These are phyloP conservation scores for Aspergillus fischeri DNA, from an alignment of 2,329 filamentous ascomycete genomes.

Conservation along the genomic window DNA sequence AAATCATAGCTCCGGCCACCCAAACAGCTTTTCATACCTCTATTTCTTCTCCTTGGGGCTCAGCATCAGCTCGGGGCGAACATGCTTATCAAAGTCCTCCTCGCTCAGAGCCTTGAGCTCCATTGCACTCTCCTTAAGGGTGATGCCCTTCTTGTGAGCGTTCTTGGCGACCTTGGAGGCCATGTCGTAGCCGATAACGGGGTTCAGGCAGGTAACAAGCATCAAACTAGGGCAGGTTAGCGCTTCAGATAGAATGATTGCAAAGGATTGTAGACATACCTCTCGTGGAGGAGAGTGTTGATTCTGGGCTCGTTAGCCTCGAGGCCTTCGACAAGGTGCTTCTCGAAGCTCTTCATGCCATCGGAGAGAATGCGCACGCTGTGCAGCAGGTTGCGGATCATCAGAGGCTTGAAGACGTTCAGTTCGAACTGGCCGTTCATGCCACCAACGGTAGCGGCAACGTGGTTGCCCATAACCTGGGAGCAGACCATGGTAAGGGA, in stretches of 20 bases:
- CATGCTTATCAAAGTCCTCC: slow-evolving; percentile 85
- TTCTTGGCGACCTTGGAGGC: slow-evolving; percentile 97
- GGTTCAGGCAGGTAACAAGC: slow-evolving; percentile 96
- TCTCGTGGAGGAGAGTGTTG: slow-evolving; percentile 83
- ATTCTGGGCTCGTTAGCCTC: slow-evolving; percentile 95
- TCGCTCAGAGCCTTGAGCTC: slow-evolving; percentile 84
- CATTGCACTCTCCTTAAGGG: slow-evolving; percentile 88
- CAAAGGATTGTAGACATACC: slow-evolving; percentile 52
- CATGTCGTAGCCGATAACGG: slow-evolving; percentile 96
- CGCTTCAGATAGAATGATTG: neutral
- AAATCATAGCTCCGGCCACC: neutral
- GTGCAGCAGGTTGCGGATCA: slow-evolving; percentile 94
- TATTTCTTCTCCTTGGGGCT: slow-evolving; percentile 68
- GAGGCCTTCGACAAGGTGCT: slow-evolving; percentile 82
- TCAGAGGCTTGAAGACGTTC: slow-evolving; percentile 96
- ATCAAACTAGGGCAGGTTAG: slow-evolving; percentile 64
- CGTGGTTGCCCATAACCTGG: slow-evolving; percentile 97
- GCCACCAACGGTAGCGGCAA: slow-evolving; percentile 86
- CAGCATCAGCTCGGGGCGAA: slow-evolving; percentile 93
- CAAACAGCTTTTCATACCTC: slow-evolving; percentile 7
- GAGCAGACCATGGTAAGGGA: slow-evolving; percentile 95
- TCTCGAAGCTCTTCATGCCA: slow-evolving; percentile 91
- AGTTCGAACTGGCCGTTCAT: slow-evolving; percentile 98
- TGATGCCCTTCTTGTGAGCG: slow-evolving; percentile 95
- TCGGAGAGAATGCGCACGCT: slow-evolving; percentile 83